Evolutionary conservation across 2,329 filamentous ascomycete genomes (phyloP).

Genomic region (Pseudogymnoascus sp.): DNA sequence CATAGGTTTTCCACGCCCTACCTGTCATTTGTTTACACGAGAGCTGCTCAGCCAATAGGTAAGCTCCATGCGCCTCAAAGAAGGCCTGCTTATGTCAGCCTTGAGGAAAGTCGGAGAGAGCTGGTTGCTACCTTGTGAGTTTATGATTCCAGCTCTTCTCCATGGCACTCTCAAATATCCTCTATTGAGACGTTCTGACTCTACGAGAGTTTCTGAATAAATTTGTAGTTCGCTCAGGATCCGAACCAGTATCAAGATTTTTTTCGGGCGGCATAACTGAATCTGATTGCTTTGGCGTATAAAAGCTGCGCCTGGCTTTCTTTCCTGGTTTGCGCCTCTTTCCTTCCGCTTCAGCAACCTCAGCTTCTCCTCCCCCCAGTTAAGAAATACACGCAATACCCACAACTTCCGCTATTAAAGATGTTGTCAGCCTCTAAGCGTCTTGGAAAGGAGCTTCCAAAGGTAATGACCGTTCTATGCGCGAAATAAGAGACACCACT

Average conservation of each 20-base stretch:
- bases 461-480: conserved; percentile 34
- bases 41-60: background rate
- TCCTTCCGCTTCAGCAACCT: conserved; percentile 1
- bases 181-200: background rate
- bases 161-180: background rate
- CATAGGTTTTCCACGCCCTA: background rate
- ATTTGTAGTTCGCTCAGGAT: background rate
- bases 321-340: conserved; percentile 4
- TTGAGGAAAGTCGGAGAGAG: background rate
- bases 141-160: background rate
- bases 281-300: conserved; percentile 4
- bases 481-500: background rate
- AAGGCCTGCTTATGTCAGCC: background rate
- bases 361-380: background rate
- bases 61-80: background rate
- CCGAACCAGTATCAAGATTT: background rate
- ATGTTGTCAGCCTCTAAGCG: conserved; percentile 45
- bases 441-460: conserved; percentile 51
- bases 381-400: background rate
- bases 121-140: conserved; percentile 6
- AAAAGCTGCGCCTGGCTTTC: conserved; percentile 6
- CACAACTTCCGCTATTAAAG: background rate
- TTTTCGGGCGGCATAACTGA: background rate
- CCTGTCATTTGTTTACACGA: conserved; percentile 2
- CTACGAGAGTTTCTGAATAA: background rate